Percentiles rank a stretch among this genome's conserved stretches.
Evolutionary conservation across 1,139 yeast genomes (phyloP).

Genomic region (Debaryomyces singareniensis): DNA sequence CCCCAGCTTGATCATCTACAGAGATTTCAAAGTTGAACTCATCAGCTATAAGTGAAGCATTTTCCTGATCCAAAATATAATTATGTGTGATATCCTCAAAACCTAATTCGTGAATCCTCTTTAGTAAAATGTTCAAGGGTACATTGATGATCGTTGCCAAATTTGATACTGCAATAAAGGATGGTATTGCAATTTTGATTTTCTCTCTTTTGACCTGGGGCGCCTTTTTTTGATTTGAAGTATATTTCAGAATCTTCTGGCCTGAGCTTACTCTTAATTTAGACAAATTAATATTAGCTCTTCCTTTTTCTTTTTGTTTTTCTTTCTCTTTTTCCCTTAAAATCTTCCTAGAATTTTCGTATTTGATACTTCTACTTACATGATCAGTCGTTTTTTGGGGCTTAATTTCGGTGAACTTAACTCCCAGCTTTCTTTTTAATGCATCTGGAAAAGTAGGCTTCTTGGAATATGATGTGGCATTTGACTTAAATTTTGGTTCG

Average conservation of each 20-base stretch:
- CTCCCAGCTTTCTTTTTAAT: too few species aligned
- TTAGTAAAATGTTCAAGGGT: slow-evolving; percentile 53
- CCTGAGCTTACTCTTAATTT: background rate
- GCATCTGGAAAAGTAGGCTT: too few species aligned
- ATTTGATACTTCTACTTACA: background rate
- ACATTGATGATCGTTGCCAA: slow-evolving; percentile 66
- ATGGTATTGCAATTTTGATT: slow-evolving; percentile 54
- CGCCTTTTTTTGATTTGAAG: slow-evolving; percentile 11
- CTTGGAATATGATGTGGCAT: too few species aligned
- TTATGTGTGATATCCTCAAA: slow-evolving; percentile 71
- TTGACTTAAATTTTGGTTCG: too few species aligned
- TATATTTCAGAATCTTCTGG: background rate
- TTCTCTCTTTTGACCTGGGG: slow-evolving; percentile 9
- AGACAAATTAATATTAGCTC: background rate
- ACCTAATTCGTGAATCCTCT: slow-evolving; percentile 61
- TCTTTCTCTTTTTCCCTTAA: slow-evolving; percentile 2
- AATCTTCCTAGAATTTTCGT: slow-evolving; percentile 1
- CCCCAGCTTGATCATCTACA: slow-evolving; percentile 52
- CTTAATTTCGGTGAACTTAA: too few species aligned
- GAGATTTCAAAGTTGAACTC: slow-evolving; percentile 74
- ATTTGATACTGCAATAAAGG: slow-evolving; percentile 68
- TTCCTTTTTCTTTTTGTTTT: slow-evolving; percentile 2
- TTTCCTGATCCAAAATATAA: slow-evolving; percentile 78
- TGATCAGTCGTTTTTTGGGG: too few species aligned
- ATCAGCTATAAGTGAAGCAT: slow-evolving; percentile 80